phyloP scores from a whole-genome alignment of 1,139 yeast species.

The Magnusiomyces tetraspermus region DNA sequence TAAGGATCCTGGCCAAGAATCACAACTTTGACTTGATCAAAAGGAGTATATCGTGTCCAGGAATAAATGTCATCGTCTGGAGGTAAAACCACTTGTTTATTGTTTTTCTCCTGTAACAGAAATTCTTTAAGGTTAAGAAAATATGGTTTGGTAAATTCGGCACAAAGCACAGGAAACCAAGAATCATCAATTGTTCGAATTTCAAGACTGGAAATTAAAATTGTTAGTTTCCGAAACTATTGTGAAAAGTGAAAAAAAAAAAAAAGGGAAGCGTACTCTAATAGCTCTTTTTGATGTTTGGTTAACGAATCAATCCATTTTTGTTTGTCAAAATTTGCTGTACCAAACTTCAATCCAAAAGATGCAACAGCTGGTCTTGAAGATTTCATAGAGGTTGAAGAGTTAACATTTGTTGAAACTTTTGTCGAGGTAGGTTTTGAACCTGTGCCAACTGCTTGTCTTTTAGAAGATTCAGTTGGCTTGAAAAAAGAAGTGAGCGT shows the following conservation, averaged over 20 bases:
- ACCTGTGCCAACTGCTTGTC: constrained; percentile 3
- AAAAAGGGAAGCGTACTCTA: constrained; percentile 31
- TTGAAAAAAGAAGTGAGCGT: constrained; percentile 12
- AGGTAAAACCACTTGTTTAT: constrained; percentile 56
- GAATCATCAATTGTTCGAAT: constrained; percentile 58
- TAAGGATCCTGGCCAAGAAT: constrained; percentile 96
- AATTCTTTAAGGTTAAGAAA: constrained; percentile 65
- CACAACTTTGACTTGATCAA: constrained; percentile 62
- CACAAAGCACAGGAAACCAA: constrained; percentile 65
- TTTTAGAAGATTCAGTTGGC: constrained; percentile 8
- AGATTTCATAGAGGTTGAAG: neutral
- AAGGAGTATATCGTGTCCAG: constrained; percentile 84
- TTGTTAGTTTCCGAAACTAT: constrained; percentile 6
- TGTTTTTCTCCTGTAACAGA: constrained; percentile 33
- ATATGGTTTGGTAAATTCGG: constrained; percentile 77
- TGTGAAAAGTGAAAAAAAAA: constrained; percentile 6
- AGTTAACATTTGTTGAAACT: neutral
- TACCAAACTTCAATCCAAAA: neutral
- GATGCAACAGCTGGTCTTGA: neutral
- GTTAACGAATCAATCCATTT: constrained; percentile 49
- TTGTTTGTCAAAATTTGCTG: constrained; percentile 38
- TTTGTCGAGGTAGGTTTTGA: neutral
- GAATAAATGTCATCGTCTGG: constrained; percentile 72
- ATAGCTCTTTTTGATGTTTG: constrained; percentile 43
- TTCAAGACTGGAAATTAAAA: constrained; percentile 41